Conservation (phyloP, 73 alveolate genomes). For the Paramecium bursaria region DNA sequence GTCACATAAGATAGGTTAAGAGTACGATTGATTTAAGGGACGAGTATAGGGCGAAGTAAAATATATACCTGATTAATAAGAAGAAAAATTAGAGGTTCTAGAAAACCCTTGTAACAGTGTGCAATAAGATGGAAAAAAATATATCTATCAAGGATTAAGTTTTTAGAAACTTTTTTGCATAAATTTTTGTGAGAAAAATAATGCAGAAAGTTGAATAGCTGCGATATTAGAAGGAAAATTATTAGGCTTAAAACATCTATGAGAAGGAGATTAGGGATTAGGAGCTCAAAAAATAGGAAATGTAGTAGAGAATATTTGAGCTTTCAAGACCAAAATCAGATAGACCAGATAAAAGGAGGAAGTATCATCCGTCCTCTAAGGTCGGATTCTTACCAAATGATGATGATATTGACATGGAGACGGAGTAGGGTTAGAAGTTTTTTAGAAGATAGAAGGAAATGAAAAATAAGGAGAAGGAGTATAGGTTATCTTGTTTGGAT, state of each 20-base stretch:
- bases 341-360: conserved; percentile 59
- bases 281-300: background rate
- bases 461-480: conserved; percentile 10
- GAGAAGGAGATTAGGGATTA: conserved; percentile 1
- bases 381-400: background rate
- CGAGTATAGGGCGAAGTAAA: conserved; percentile 9
- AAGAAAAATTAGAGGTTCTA: conserved; percentile 3
- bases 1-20: background rate
- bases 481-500: background rate
- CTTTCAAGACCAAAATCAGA: conserved; percentile 41
- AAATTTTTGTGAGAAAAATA: conserved; percentile 52
- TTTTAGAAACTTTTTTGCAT: conserved; percentile 44
- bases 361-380: conserved; percentile 43
- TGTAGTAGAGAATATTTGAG: background rate
- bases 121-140: conserved; percentile 59
- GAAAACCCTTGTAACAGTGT: conserved; percentile 16
- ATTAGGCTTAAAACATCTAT: no score
- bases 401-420: background rate
- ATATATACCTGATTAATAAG: background rate
- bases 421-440: background rate
- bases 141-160: conserved; percentile 57
- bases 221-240: conserved; percentile 19
- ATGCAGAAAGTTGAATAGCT: conserved; percentile 34
- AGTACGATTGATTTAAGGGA: conserved; percentile 7
- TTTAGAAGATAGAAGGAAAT: background rate